Conservation (phyloP, 2,329 filamentous ascomycete species). For the Pyricularia pennisetigena region DNA sequence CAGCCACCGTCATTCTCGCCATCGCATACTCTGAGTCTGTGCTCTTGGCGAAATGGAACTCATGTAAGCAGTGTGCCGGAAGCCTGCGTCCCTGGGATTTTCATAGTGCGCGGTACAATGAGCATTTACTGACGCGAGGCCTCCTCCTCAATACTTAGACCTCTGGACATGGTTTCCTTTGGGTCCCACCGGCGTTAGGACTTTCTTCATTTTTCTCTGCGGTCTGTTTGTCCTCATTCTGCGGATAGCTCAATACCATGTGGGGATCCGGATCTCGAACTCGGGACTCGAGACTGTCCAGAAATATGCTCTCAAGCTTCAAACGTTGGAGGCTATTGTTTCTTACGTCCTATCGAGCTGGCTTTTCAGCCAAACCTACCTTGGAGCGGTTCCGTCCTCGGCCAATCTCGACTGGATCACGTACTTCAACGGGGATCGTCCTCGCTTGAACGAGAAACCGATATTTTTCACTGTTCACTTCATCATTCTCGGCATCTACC, state of each 20-base stretch:
- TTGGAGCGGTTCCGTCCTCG: conserved; percentile 54
- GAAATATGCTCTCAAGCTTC: conserved; percentile 44
- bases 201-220: conserved; percentile 65
- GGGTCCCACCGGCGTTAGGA: conserved; percentile 63
- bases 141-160: conserved; percentile 32
- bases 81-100: not conserved
- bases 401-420: conserved; percentile 66
- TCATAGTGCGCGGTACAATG: not conserved
- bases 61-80: conserved; percentile 41
- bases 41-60: conserved; percentile 57
- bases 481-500: conserved; percentile 55
- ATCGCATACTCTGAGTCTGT: conserved; percentile 68
- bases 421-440: conserved; percentile 59
- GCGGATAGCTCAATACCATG: conserved; percentile 74
- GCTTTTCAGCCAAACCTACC: conserved; percentile 72
- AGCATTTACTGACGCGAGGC: not conserved
- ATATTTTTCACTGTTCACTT: conserved; percentile 71
- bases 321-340: conserved; percentile 58
- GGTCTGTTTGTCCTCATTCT: conserved; percentile 73
- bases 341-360: conserved; percentile 73
- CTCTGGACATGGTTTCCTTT: conserved; percentile 84
- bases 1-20: conserved; percentile 57
- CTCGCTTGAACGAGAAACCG: conserved; percentile 75
- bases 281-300: conserved; percentile 57
- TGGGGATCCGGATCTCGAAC: conserved; percentile 60